These are phyloP conservation scores for Zoysia matrella DNA, from an alignment of 202 grass and related monocot species.

Conservation along the genomic window DNA sequence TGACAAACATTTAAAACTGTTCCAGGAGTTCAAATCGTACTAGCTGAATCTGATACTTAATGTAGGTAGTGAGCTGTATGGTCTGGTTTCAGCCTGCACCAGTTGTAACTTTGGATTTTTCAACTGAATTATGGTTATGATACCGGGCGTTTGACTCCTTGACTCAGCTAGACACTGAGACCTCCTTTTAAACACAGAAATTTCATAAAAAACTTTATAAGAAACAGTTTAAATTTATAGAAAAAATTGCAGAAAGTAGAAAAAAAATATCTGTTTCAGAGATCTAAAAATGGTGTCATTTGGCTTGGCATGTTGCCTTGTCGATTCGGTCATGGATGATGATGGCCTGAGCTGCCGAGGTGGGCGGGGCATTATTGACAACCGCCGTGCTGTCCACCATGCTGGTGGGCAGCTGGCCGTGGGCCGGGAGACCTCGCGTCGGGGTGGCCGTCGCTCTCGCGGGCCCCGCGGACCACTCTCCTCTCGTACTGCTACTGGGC, in stretches of 20 bases:
- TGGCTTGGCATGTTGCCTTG: conserved; percentile 15
- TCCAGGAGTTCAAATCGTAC: conserved; percentile 7
- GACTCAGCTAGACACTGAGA: neutral
- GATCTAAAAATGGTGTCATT: neutral
- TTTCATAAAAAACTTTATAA: too few species aligned
- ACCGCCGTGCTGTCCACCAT: conserved; percentile 6
- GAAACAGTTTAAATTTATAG: too few species aligned
- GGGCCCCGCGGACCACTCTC: conserved; percentile 29
- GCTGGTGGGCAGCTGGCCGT: conserved; percentile 35
- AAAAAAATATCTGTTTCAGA: too few species aligned
- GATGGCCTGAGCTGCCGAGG: conserved; percentile 15
- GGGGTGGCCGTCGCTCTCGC: conserved; percentile 16
- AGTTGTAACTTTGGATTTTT: neutral
- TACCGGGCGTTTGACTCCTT: neutral
- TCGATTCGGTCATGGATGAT: neutral
- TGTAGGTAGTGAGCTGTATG: neutral
- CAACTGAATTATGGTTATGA: neutral
- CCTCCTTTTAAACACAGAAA: too few species aligned
- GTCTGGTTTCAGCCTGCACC: neutral
- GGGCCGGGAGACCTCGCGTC: neutral
- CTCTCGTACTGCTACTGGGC: neutral
- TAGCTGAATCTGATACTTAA: neutral
- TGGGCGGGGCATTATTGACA: conserved; percentile 10
- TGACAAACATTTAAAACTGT: neutral
- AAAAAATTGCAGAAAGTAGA: too few species aligned